A percentile compares a stretch with the other conserved stretches of the same genome.
phyloP scores from a whole-genome alignment of 805 yeast genomes.

The Yarrowia sp. region DNA sequence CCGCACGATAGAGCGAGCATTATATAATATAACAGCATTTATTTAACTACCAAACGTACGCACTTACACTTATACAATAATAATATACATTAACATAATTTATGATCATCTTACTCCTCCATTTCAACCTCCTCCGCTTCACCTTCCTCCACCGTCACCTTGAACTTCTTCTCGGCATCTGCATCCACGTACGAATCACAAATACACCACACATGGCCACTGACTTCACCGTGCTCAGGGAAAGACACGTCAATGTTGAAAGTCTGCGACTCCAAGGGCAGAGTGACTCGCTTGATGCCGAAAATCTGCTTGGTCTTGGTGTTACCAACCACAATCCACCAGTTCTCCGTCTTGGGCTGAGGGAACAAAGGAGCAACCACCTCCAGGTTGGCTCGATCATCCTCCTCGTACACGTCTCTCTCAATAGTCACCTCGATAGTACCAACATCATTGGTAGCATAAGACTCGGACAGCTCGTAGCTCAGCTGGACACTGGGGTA shows the following conservation, averaged over 20 bases:
- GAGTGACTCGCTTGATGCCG: conserved; percentile 65
- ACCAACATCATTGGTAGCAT: conserved; percentile 51
- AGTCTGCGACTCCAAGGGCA: conserved; percentile 52
- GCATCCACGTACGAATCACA: conserved; percentile 93
- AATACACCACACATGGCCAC: conserved; percentile 74
- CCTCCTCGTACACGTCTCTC: conserved; percentile 66
- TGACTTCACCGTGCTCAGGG: conserved; percentile 59
- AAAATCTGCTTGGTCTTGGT: conserved; percentile 56
- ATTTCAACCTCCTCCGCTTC: conserved; percentile 32
- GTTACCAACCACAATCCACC: conserved; percentile 92
- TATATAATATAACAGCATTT: background rate
- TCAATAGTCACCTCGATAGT: conserved; percentile 43
- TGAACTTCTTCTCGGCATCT: conserved; percentile 72
- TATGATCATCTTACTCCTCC: conserved; percentile 31
- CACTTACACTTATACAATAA: background rate
- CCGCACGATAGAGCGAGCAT: background rate
- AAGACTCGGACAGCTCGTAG: conserved; percentile 47
- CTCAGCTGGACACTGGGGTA: conserved; percentile 81
- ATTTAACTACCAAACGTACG: background rate
- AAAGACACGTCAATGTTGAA: conserved; percentile 56
- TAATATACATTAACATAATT: conserved; percentile 14
- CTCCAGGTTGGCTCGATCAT: conserved; percentile 52
- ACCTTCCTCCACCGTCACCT: conserved; percentile 34
- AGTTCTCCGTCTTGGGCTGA: conserved; percentile 55
- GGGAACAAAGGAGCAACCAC: conserved; percentile 66